A percentile compares a stretch with the other conserved stretches of the same genome.
phyloP scores from a whole-genome alignment of 2,329 filamentous ascomycete genomes.

The Aspergillus latus region DNA sequence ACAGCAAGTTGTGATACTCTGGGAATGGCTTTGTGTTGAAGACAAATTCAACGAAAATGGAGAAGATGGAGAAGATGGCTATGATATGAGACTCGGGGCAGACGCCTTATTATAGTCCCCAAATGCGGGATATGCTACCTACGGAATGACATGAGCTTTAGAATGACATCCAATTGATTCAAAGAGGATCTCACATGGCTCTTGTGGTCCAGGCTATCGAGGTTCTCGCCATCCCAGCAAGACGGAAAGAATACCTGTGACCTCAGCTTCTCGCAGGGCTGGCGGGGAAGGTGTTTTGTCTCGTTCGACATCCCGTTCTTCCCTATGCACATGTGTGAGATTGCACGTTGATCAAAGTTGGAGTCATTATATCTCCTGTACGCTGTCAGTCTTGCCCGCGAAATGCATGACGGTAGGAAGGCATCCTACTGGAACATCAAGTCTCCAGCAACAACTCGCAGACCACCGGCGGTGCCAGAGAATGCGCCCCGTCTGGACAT shows the following conservation, averaged over 20 bases:
- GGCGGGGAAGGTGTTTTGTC: conserved; percentile 65
- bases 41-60: conserved; percentile 60
- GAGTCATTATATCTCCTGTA: conserved; percentile 22
- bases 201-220: conserved; percentile 35
- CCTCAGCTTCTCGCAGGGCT: conserved; percentile 26
- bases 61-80: too few species aligned
- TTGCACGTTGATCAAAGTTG: conserved; percentile 44
- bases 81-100: conserved; percentile 40
- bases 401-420: background rate
- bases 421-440: conserved; percentile 14
- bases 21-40: conserved; percentile 55
- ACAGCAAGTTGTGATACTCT: conserved; percentile 47
- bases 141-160: background rate
- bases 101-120: conserved; percentile 36
- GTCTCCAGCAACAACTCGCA: conserved; percentile 26
- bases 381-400: background rate
- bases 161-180: background rate
- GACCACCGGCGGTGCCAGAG: conserved; percentile 25
- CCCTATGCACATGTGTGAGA: conserved; percentile 58
- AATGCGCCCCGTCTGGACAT: conserved; percentile 13
- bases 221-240: conserved; percentile 39
- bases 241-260: conserved; percentile 41
- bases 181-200: conserved; percentile 30
- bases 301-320: conserved; percentile 46
- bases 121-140: conserved; percentile 36